phyloP scores from a whole-genome alignment of 1,139 yeast species.

The Casaregolazyma suthepensis region DNA sequence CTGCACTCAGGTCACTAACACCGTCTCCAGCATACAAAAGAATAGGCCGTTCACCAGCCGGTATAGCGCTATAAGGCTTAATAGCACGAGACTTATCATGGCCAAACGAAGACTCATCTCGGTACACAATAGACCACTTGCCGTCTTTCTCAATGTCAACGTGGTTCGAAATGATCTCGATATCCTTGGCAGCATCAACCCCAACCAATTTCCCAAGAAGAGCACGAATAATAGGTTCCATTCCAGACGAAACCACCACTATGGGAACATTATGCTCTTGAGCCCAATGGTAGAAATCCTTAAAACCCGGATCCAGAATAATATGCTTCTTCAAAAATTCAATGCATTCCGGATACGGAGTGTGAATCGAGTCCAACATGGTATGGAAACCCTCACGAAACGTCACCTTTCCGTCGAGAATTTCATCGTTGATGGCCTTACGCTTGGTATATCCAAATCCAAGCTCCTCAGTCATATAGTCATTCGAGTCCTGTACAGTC shows the following conservation, averaged over 20 bases:
- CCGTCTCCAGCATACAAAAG: constrained; percentile 97
- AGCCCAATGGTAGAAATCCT: constrained; percentile 76
- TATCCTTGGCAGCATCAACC: constrained; percentile 60
- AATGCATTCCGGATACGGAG: constrained; percentile 79
- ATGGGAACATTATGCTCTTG: constrained; percentile 63
- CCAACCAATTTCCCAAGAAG: constrained; percentile 71
- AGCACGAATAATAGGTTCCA: constrained; percentile 84
- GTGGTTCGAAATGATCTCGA: constrained; percentile 78
- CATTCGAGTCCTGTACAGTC: constrained; percentile 87
- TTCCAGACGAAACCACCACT: constrained; percentile 75
- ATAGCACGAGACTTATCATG: constrained; percentile 90
- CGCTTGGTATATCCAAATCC: constrained; percentile 80
- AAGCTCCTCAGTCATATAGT: constrained; percentile 75
- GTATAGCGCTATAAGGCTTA: constrained; percentile 48
- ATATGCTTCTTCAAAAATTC: constrained; percentile 47
- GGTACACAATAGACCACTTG: constrained; percentile 77
- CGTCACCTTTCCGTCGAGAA: constrained; percentile 58
- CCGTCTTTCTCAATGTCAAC: constrained; percentile 53
- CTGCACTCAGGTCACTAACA: constrained; percentile 90
- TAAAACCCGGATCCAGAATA: constrained; percentile 85
- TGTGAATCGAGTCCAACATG: constrained; percentile 74
- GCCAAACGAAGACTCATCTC: constrained; percentile 83
- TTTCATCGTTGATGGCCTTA: constrained; percentile 59
- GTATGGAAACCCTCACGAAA: constrained; percentile 74
- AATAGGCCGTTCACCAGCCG: constrained; percentile 42